Evolutionary conservation across 2,329 filamentous ascomycete species (phyloP).

Genomic region (Alternaria sp.): DNA sequence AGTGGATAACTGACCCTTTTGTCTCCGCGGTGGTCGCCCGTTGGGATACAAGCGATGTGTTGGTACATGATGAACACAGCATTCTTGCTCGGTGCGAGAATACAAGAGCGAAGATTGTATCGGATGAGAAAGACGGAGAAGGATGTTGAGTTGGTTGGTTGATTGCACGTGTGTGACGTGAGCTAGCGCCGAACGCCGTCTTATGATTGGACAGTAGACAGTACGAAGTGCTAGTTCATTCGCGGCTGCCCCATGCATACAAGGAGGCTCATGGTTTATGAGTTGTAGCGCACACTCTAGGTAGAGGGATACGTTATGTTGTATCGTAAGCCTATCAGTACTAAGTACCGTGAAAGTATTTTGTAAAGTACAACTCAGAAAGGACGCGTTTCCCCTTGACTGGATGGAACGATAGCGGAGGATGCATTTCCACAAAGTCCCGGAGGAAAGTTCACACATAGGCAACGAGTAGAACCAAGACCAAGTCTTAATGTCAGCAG

Average conservation of each 20-base stretch:
- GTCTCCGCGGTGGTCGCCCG: conserved; percentile 34
- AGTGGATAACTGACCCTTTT: conserved; percentile 34
- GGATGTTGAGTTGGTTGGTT: neutral
- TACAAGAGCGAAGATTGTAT: conserved; percentile 5
- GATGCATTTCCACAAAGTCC: neutral
- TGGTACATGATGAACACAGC: conserved; percentile 24
- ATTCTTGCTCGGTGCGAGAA: neutral
- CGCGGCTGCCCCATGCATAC: neutral
- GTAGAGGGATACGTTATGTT: neutral
- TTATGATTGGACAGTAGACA: conserved; percentile 4
- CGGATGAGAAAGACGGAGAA: neutral
- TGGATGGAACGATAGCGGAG: neutral
- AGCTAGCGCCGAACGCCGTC: conserved; percentile 12
- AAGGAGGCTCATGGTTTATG: neutral
- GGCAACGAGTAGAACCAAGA: neutral
- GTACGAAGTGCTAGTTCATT: neutral
- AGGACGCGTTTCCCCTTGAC: neutral
- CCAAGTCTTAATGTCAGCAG: neutral
- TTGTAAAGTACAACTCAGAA: neutral
- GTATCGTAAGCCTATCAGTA: neutral
- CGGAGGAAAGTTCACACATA: too few species aligned
- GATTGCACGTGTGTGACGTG: conserved; percentile 13
- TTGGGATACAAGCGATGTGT: conserved; percentile 36
- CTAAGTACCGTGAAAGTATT: neutral
- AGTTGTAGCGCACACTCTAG: neutral